Conservation (phyloP, 1,284 basidiomycete genomes). For the Apiotrichum montevideense region DNA sequence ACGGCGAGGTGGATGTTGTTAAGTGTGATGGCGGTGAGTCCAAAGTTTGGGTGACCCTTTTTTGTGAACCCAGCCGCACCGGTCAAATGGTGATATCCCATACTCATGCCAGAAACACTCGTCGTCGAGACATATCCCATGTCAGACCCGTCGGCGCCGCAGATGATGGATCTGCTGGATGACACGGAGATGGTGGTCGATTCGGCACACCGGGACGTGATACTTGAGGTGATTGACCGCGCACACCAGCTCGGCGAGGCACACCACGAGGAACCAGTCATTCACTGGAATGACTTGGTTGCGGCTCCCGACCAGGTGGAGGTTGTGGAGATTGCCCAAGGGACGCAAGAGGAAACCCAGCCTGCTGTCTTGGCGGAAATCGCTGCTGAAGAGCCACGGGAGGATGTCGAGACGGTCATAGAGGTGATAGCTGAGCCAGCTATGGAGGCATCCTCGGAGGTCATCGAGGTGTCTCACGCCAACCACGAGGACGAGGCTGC, state of each 20-base stretch:
- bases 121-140: slow-evolving; percentile 22
- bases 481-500: too few relatives aligned
- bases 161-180: slow-evolving; percentile 29
- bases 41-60: not conserved
- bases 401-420: too few relatives aligned
- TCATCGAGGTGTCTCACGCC: too few relatives aligned
- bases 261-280: not conserved
- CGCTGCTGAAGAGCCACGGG: too few relatives aligned
- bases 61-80: too few relatives aligned
- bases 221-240: not conserved
- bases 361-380: too few relatives aligned
- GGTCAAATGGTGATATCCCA: too few relatives aligned
- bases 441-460: too few relatives aligned
- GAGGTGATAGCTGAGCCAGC: too few relatives aligned
- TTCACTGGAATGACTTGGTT: not conserved
- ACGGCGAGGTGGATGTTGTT: slow-evolving; percentile 40
- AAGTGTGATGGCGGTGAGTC: slow-evolving; percentile 29
- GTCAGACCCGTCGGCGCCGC: slow-evolving; percentile 33
- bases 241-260: not conserved
- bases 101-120: slow-evolving; percentile 10
- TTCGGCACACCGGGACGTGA: not conserved
- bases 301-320: not conserved
- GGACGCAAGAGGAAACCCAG: too few relatives aligned
- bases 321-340: not conserved
- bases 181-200: slow-evolving; percentile 24